phyloP scores from a whole-genome alignment of 2,329 filamentous ascomycete genomes.

The Nemania sp. region DNA sequence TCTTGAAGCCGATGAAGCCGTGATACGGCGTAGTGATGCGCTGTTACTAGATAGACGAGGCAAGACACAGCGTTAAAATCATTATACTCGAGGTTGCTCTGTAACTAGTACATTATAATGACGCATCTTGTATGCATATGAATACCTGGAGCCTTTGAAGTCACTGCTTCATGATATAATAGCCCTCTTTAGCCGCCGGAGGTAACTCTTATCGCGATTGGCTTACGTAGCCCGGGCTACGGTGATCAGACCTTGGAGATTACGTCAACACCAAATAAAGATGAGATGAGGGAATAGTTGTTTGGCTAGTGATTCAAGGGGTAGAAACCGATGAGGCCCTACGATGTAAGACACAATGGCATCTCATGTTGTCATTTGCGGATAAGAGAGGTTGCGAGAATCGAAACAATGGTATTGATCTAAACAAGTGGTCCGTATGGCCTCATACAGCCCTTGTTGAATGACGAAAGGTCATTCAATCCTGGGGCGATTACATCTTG shows the following conservation, averaged over 20 bases:
- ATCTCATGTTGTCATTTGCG: neutral
- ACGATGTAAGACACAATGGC: neutral
- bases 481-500: constrained; percentile 42
- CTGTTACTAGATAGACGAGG: neutral
- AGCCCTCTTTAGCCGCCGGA: no score
- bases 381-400: constrained; percentile 1
- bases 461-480: constrained; percentile 31
- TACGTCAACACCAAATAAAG: neutral
- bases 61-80: neutral
- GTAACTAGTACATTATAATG: no score
- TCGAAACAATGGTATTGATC: constrained; percentile 39
- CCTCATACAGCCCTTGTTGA: constrained; percentile 22
- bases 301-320: neutral
- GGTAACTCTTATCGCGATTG: no score
- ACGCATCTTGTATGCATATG: no score
- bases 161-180: neutral
- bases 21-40: neutral
- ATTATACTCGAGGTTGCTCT: no score
- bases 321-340: neutral
- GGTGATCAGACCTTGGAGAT: neutral
- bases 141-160: neutral
- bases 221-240: neutral
- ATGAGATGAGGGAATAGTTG: neutral
- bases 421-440: constrained; percentile 36
- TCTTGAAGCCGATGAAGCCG: neutral